Evolutionary conservation across 2,329 filamentous ascomycete species (phyloP).

Genomic region (Eurotiales sp.): DNA sequence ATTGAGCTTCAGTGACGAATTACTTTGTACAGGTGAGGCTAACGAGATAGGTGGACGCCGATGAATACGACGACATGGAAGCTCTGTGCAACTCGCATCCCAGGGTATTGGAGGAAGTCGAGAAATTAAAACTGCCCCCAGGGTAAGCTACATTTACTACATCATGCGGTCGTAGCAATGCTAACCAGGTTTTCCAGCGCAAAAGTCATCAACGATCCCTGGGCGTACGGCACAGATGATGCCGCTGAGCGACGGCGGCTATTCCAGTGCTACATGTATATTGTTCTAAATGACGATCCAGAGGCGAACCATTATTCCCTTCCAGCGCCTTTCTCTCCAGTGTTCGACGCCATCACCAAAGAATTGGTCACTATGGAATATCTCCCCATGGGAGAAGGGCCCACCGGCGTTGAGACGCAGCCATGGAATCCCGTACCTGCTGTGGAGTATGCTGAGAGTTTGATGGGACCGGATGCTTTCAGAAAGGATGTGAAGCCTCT

Average conservation of each 20-base stretch:
- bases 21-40: too few species aligned
- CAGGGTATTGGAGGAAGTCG: background rate
- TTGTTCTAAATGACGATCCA: background rate
- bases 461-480: background rate
- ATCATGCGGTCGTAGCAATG: too few species aligned
- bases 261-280: background rate
- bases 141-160: background rate
- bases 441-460: background rate
- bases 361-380: background rate
- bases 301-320: background rate
- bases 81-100: background rate
- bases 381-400: background rate
- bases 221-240: background rate
- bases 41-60: too few species aligned
- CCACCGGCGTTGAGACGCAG: background rate
- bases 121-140: background rate
- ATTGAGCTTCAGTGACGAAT: too few species aligned
- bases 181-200: too few species aligned
- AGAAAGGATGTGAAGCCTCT: constrained; percentile 61
- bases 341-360: background rate
- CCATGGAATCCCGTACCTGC: background rate
- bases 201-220: background rate
- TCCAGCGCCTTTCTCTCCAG: background rate
- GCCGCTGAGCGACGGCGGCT: background rate
- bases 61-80: background rate